Percentiles rank a stretch among this genome's conserved stretches.
These are phyloP conservation scores for Leishmania amazonensis DNA, from an alignment of 208 protist genomes.

Conservation along the genomic window DNA sequence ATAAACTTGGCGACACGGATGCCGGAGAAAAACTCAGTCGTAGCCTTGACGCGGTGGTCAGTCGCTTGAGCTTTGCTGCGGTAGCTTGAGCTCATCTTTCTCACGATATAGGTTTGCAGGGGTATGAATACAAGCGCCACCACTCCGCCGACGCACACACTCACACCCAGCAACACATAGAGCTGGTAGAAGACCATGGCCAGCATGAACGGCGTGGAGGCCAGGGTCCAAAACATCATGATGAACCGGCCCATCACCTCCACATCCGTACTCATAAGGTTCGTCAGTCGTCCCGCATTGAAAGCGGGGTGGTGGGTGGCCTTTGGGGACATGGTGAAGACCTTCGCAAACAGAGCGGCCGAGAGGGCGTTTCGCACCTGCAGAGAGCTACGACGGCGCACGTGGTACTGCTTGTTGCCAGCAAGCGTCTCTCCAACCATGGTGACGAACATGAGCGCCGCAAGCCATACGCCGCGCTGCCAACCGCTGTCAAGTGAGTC, in stretches of 20 bases:
- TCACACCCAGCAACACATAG: slow-evolving; percentile 54
- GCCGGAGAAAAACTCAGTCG: slow-evolving; percentile 88
- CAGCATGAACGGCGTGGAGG: slow-evolving; percentile 65
- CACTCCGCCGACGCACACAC: slow-evolving; percentile 62
- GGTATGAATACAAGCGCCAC: slow-evolving; percentile 67
- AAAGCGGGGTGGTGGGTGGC: slow-evolving; percentile 48
- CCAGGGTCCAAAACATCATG: slow-evolving; percentile 54
- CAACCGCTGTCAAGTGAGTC: neutral
- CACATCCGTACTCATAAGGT: slow-evolving; percentile 76
- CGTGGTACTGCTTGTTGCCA: slow-evolving; percentile 30
- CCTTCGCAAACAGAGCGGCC: slow-evolving; percentile 79
- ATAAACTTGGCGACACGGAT: slow-evolving; percentile 94
- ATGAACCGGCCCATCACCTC: slow-evolving; percentile 50
- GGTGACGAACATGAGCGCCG: neutral
- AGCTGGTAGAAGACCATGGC: slow-evolving; percentile 43
- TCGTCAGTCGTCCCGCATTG: slow-evolving; percentile 5
- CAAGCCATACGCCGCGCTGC: slow-evolving; percentile 8
- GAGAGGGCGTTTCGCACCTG: slow-evolving; percentile 71
- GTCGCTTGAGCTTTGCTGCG: slow-evolving; percentile 39
- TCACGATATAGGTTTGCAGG: slow-evolving; percentile 51
- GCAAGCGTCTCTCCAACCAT: slow-evolving; percentile 1
- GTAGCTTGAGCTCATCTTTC: slow-evolving; percentile 28
- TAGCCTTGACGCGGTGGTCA: slow-evolving; percentile 84
- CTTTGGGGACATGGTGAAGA: slow-evolving; percentile 58
- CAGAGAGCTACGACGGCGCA: slow-evolving; percentile 30